Percentiles rank a stretch among this genome's conserved stretches.
phyloP scores from a whole-genome alignment of 345 rosid species.

The Nasturtium officinale region DNA sequence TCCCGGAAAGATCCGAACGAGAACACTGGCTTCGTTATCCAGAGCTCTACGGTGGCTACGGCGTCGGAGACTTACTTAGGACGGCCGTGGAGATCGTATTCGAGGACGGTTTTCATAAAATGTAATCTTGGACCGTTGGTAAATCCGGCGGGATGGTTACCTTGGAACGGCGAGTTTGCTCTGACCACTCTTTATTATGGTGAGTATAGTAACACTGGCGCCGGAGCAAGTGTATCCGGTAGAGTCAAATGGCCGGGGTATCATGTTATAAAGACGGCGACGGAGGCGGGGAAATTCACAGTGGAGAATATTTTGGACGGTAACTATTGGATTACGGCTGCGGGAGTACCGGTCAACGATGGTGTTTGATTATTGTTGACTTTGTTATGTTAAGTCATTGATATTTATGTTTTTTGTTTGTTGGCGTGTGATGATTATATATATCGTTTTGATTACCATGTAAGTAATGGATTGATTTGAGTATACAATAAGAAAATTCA shows the following conservation, averaged over 20 bases:
- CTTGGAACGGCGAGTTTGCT: conserved; percentile 78
- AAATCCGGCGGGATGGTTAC: conserved; percentile 67
- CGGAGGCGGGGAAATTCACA: conserved; percentile 68
- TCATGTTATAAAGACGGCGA: conserved; percentile 45
- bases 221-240: conserved; percentile 59
- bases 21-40: conserved; percentile 80
- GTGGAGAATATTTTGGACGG: conserved; percentile 71
- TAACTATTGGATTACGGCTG: conserved; percentile 67
- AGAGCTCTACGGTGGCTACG: conserved; percentile 59
- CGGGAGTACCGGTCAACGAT: conserved; percentile 67
- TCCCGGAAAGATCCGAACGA: conserved; percentile 65
- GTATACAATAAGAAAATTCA: conserved; percentile 14
- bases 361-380: conserved; percentile 34
- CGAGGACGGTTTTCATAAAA: conserved; percentile 77
- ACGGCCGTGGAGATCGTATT: conserved; percentile 82
- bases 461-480: conserved; percentile 13
- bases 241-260: conserved; percentile 81
- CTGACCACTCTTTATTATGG: conserved; percentile 76
- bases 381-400: conserved; percentile 1
- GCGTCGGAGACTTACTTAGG: conserved; percentile 66
- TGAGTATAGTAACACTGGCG: conserved; percentile 73
- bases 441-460: background rate
- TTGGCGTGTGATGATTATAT: conserved; percentile 33
- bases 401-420: background rate
- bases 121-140: conserved; percentile 55